Evolutionary conservation across 2,329 filamentous ascomycete species (phyloP).

Genomic region (Trichoderma atrobrunneum): DNA sequence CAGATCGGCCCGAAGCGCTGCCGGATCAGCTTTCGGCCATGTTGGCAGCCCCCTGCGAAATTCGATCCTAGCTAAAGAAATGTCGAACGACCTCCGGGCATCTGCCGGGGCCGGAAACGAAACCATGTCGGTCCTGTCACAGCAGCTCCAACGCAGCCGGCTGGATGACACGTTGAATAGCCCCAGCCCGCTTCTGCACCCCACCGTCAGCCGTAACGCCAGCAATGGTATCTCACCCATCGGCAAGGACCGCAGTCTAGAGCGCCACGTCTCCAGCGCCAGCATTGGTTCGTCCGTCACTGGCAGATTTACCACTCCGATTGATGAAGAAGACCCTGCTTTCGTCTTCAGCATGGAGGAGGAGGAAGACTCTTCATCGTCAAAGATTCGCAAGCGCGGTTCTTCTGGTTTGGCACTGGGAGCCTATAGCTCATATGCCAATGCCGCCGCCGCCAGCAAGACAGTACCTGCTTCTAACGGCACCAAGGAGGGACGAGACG

Average conservation of each 20-base stretch:
- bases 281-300: constrained; percentile 55
- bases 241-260: constrained; percentile 44
- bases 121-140: constrained; percentile 57
- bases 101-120: constrained; percentile 45
- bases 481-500: constrained; percentile 31
- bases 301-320: constrained; percentile 61
- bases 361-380: constrained; percentile 51
- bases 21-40: constrained; percentile 59
- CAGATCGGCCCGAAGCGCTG: constrained; percentile 36
- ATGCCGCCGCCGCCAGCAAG: constrained; percentile 33
- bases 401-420: constrained; percentile 44
- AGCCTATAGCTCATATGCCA: constrained; percentile 42
- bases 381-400: constrained; percentile 47
- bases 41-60: constrained; percentile 65
- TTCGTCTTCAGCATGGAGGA: constrained; percentile 67
- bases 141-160: constrained; percentile 60
- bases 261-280: constrained; percentile 59
- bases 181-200: constrained; percentile 51
- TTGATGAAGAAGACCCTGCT: constrained; percentile 62
- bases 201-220: constrained; percentile 43
- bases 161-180: constrained; percentile 47
- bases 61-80: constrained; percentile 57
- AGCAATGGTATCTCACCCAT: constrained; percentile 40
- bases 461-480: constrained; percentile 23
- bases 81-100: constrained; percentile 38